A percentile compares a stretch with the other conserved stretches of the same genome.
Conservation (phyloP, 192 early-diverging fungal genomes). For the Rhizoclosmatium sp. region DNA sequence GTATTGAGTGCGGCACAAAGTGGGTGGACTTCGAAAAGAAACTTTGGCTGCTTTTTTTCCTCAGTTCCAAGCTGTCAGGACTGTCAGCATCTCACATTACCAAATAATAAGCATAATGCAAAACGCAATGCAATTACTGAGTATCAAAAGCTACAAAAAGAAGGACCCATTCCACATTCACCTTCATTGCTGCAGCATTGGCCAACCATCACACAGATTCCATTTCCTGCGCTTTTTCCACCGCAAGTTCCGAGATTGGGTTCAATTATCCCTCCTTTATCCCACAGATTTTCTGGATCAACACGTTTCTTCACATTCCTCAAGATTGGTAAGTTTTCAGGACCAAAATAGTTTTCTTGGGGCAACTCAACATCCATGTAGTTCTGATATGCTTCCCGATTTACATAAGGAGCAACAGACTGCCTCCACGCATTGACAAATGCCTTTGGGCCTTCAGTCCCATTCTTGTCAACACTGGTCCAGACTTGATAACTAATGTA, state of each 20-base stretch:
- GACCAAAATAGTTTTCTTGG: conserved; percentile 7
- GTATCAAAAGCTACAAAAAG: no score
- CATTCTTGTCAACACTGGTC: background rate
- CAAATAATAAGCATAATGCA: no score
- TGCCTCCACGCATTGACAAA: background rate
- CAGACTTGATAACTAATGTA: conserved; percentile 17
- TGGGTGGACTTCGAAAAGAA: no score
- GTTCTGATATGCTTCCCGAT: conserved; percentile 20
- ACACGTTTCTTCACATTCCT: conserved; percentile 5
- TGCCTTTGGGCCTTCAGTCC: background rate
- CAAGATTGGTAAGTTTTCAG: conserved; percentile 2
- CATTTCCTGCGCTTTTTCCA: background rate
- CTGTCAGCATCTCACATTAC: no score
- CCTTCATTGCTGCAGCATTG: background rate
- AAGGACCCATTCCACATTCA: no score
- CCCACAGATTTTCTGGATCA: conserved; percentile 19
- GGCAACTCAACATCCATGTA: conserved; percentile 12
- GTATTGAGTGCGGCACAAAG: no score
- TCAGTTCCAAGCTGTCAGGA: no score
- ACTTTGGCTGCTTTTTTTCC: no score
- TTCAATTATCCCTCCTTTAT: background rate
- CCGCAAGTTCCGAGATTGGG: background rate
- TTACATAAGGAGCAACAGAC: background rate
- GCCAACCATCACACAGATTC: background rate
- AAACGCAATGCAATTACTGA: no score